phyloP scores from a whole-genome alignment of 1,284 basidiomycete genomes.

The Apiotrichum siamense region DNA sequence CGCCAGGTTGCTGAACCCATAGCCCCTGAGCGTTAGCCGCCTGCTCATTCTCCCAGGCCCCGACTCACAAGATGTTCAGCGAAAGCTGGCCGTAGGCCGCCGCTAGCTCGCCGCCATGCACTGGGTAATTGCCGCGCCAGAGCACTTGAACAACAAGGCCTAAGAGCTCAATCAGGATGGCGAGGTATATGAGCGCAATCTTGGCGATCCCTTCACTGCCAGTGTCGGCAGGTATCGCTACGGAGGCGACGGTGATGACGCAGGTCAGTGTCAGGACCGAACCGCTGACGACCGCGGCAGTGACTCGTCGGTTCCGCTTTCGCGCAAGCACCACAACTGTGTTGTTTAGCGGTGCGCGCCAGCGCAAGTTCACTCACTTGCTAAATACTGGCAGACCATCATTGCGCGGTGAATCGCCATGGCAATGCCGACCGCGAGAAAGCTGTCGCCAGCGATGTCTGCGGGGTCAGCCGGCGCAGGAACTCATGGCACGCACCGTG shows the following conservation, averaged over 20 bases:
- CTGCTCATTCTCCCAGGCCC: no score
- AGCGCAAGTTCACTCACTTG: not conserved
- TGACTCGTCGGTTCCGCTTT: not conserved
- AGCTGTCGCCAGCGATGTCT: not conserved
- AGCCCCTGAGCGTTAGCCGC: no score
- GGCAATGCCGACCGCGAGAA: not conserved
- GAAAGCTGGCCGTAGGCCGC: slow-evolving; percentile 30
- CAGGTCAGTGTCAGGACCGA: not conserved
- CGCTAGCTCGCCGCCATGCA: not conserved
- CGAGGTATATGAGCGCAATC: slow-evolving; percentile 27
- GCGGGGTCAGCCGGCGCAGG: no score
- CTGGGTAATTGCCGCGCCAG: slow-evolving; percentile 1
- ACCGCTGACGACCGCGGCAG: not conserved
- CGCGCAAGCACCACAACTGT: not conserved
- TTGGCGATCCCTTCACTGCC: slow-evolving; percentile 10
- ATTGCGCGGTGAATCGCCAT: no score
- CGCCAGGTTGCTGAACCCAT: slow-evolving; percentile 20
- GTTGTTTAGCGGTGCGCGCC: no score
- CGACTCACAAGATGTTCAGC: no score
- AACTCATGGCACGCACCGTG: not conserved
- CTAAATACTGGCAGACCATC: not conserved
- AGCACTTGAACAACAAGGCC: slow-evolving; percentile 2
- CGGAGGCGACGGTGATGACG: slow-evolving; percentile 1
- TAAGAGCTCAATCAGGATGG: slow-evolving; percentile 20
- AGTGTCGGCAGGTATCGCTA: slow-evolving; percentile 14